Evolutionary conservation across 768 basidiomycete species (phyloP).

Genomic region (Pholiota conissans): DNA sequence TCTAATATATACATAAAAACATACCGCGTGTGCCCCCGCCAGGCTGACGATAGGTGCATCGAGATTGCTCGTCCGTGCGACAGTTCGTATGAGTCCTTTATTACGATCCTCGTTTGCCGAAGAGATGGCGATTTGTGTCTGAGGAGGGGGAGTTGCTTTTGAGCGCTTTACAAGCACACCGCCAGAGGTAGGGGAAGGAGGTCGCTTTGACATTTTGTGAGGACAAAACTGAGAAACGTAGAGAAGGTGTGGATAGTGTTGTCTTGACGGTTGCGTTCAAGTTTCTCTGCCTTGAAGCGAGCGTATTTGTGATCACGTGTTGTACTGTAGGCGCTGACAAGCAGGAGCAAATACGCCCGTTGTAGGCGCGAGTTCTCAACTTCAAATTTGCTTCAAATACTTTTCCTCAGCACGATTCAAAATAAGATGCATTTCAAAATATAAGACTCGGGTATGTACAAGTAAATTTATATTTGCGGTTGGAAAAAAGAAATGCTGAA

Average conservation of each 20-base stretch:
- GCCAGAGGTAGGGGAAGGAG: constrained; percentile 53
- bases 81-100: constrained; percentile 79
- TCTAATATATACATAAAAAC: constrained; percentile 22
- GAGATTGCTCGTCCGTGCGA: constrained; percentile 90
- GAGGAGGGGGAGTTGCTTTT: constrained; percentile 46
- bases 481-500: too few relatives aligned
- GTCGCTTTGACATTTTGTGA: constrained; percentile 70
- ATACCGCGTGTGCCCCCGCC: constrained; percentile 81
- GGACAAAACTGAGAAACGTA: neutral
- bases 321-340: too few relatives aligned
- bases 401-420: too few relatives aligned
- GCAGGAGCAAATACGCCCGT: too few relatives aligned
- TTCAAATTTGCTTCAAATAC: too few relatives aligned
- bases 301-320: neutral
- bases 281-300: neutral
- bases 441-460: too few relatives aligned
- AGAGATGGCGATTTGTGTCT: constrained; percentile 76
- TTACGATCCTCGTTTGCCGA: constrained; percentile 69
- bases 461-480: too few relatives aligned
- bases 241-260: neutral
- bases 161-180: constrained; percentile 67
- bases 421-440: too few relatives aligned
- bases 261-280: neutral
- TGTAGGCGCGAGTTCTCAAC: too few relatives aligned
- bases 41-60: constrained; percentile 94